phyloP scores from a whole-genome alignment of 495 filamentous ascomycete species.

The Trichoderma erinaceum region DNA sequence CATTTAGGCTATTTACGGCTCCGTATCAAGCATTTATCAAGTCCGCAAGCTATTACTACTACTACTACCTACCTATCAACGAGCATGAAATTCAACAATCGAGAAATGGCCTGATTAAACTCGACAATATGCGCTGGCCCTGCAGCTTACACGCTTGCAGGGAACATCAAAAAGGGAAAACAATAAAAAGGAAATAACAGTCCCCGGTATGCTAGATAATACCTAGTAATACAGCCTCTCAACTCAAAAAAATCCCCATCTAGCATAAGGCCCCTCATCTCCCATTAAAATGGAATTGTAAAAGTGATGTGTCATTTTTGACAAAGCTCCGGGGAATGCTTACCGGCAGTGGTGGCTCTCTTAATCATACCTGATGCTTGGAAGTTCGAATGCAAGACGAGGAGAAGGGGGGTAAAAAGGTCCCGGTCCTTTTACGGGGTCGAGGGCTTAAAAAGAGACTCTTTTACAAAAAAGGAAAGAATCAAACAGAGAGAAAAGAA shows the following conservation, averaged over 20 bases:
- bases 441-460: neutral
- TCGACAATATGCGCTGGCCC: no score
- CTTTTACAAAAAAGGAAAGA: neutral
- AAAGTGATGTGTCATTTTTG: neutral
- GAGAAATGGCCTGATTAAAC: no score
- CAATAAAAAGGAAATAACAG: no score
- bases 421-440: constrained; percentile 8
- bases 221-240: neutral
- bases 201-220: no score
- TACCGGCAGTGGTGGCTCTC: neutral
- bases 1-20: no score
- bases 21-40: no score
- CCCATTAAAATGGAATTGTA: neutral
- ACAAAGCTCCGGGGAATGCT: constrained; percentile 5
- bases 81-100: no score
- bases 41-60: no score
- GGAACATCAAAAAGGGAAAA: no score
- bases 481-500: neutral
- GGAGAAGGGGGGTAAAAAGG: neutral
- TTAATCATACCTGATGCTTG: neutral
- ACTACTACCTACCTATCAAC: no score
- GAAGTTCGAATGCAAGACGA: neutral
- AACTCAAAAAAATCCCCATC: neutral
- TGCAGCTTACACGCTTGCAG: no score
- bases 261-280: neutral